Evolutionary conservation across 495 filamentous ascomycete genomes (phyloP).

Genomic region (Neurospora tetraspora): DNA sequence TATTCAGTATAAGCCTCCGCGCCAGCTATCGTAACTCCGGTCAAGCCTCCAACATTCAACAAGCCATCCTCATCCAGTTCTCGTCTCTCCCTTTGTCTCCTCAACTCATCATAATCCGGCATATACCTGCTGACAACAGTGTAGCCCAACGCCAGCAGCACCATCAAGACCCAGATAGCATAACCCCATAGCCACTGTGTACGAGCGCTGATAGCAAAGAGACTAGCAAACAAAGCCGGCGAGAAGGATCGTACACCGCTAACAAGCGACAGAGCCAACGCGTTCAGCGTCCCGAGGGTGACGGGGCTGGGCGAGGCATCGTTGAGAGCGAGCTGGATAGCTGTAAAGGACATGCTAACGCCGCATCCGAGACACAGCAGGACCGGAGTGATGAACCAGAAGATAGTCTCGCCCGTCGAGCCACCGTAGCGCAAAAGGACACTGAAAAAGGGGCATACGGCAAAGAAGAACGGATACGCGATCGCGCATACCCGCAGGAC

Average conservation of each 20-base stretch:
- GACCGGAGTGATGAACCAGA: conserved; percentile 44
- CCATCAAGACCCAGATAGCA: conserved; percentile 54
- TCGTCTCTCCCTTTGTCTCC: conserved; percentile 10
- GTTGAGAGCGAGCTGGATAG: conserved; percentile 57
- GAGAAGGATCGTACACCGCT: conserved; percentile 46
- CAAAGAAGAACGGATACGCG: conserved; percentile 51
- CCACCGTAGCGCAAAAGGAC: conserved; percentile 35
- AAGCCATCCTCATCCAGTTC: background rate
- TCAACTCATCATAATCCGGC: conserved; percentile 38
- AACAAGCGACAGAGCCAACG: conserved; percentile 45
- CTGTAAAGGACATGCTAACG: conserved; percentile 60
- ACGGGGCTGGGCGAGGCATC: conserved; percentile 50
- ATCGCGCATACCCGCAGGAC: conserved; percentile 43
- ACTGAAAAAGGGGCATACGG: conserved; percentile 39
- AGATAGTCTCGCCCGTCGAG: conserved; percentile 20
- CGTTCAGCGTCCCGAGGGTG: conserved; percentile 55
- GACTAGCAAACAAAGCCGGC: conserved; percentile 48
- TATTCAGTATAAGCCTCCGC: background rate
- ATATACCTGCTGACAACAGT: conserved; percentile 36
- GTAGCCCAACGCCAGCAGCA: conserved; percentile 35
- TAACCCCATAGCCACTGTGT: conserved; percentile 48
- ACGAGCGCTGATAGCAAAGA: conserved; percentile 52
- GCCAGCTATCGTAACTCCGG: background rate
- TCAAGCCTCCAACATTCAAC: background rate
- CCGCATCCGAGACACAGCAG: conserved; percentile 41